These are phyloP conservation scores for Scleromitrula shiraiana DNA, from an alignment of 2,329 filamentous ascomycete species.

Conservation along the genomic window DNA sequence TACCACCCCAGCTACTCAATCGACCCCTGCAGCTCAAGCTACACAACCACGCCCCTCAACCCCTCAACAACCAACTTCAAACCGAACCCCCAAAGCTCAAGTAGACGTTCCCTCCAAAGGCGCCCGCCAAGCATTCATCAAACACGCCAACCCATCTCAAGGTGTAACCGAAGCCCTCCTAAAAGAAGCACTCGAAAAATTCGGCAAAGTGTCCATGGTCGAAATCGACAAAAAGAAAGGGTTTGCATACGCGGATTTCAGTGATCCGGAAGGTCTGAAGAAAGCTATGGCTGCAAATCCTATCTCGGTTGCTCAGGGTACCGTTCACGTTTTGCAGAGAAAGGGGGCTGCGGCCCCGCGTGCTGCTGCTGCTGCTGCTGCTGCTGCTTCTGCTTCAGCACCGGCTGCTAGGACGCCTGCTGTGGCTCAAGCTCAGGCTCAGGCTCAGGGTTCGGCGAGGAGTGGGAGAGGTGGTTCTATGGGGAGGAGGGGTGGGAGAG, in stretches of 20 bases:
- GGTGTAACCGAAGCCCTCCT: conserved; percentile 80
- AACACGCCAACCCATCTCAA: conserved; percentile 81
- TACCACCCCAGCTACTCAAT: background rate
- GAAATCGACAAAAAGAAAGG: conserved; percentile 94
- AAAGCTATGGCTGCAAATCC: conserved; percentile 79
- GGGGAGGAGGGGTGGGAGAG: conserved; percentile 21
- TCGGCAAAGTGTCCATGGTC: conserved; percentile 68
- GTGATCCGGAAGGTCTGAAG: conserved; percentile 60
- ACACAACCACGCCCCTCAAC: conserved; percentile 25
- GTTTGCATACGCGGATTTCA: conserved; percentile 88
- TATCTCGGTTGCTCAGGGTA: conserved; percentile 73
- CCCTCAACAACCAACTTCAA: conserved; percentile 18
- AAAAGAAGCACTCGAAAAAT: conserved; percentile 63
- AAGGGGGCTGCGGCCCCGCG: conserved; percentile 76
- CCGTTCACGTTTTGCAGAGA: conserved; percentile 78
- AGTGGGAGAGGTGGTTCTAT: conserved; percentile 20
- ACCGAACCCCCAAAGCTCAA: conserved; percentile 19
- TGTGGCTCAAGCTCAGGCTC: conserved; percentile 14
- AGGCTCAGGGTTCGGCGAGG: conserved; percentile 14
- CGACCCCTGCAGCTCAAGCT: conserved; percentile 19
- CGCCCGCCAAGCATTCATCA: conserved; percentile 64
- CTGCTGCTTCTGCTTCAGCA: conserved; percentile 35
- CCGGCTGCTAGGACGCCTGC: conserved; percentile 34
- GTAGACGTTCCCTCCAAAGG: conserved; percentile 33
- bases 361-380: conserved; percentile 54